These are phyloP conservation scores for Berkeleyomyces rouxiae DNA, from an alignment of 2,329 filamentous ascomycete genomes.

Conservation along the genomic window DNA sequence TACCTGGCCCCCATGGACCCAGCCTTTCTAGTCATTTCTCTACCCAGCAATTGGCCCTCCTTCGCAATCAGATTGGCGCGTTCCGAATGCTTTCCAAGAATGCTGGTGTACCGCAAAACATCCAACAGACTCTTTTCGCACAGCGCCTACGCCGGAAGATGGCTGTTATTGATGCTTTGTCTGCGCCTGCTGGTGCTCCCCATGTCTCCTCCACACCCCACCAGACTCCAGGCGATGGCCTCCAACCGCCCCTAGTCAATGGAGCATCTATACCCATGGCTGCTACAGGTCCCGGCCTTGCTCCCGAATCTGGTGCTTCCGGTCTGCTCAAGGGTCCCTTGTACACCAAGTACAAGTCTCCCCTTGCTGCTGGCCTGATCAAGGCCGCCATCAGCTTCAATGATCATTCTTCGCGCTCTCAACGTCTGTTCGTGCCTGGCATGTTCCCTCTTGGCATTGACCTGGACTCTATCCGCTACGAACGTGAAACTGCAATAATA, in stretches of 20 bases:
- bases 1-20: conserved; percentile 14
- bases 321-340: conserved; percentile 27
- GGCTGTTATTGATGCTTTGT: conserved; percentile 29
- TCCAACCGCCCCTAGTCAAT: conserved; percentile 6
- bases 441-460: conserved; percentile 82
- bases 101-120: conserved; percentile 55
- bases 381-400: conserved; percentile 54
- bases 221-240: conserved; percentile 15
- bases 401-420: conserved; percentile 59
- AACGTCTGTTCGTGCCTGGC: conserved; percentile 67
- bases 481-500: conserved; percentile 75
- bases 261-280: conserved; percentile 16
- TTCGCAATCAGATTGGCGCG: conserved; percentile 75
- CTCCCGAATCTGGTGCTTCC: conserved; percentile 19
- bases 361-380: conserved; percentile 42
- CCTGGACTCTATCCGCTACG: conserved; percentile 67
- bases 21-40: conserved; percentile 45
- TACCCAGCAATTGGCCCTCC: conserved; percentile 57
- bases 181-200: conserved; percentile 18
- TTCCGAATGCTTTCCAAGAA: conserved; percentile 88
- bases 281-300: conserved; percentile 21
- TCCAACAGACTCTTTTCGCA: conserved; percentile 72
- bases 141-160: conserved; percentile 45
- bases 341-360: conserved; percentile 62
- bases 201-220: conserved; percentile 16